Evolutionary conservation across 495 filamentous ascomycete genomes (phyloP).

Genomic region (Penicillium mononematosum): DNA sequence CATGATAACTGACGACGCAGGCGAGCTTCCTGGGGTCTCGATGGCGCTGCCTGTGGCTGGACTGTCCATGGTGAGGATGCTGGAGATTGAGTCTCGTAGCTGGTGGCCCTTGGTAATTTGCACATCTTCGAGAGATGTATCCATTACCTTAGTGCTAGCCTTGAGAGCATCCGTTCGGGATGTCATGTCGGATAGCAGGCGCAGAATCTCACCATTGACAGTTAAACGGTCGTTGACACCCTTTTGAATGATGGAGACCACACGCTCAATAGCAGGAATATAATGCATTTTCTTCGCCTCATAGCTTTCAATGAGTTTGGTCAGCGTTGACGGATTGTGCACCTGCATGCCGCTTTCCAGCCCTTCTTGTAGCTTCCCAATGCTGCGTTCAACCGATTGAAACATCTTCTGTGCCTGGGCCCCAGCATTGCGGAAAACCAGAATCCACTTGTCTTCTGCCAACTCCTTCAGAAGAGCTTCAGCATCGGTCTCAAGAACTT

Average conservation of each 20-base stretch:
- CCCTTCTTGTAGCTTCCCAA: slow-evolving; percentile 76
- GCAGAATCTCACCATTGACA: slow-evolving; percentile 89
- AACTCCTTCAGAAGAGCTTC: slow-evolving; percentile 83
- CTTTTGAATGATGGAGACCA: slow-evolving; percentile 86
- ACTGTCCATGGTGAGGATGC: slow-evolving; percentile 81
- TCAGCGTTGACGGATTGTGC: slow-evolving; percentile 61
- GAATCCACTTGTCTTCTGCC: slow-evolving; percentile 91
- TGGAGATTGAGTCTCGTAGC: slow-evolving; percentile 90
- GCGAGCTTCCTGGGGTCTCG: slow-evolving; percentile 84
- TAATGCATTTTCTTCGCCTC: slow-evolving; percentile 96
- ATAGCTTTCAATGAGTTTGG: slow-evolving; percentile 86
- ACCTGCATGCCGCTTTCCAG: slow-evolving; percentile 70
- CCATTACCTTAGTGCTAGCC: slow-evolving; percentile 71
- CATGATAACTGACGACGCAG: slow-evolving; percentile 84
- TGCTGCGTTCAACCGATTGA: slow-evolving; percentile 83
- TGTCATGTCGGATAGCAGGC: slow-evolving; percentile 78
- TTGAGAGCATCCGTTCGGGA: slow-evolving; percentile 74
- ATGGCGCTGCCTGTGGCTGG: slow-evolving; percentile 69
- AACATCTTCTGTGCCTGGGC: slow-evolving; percentile 92
- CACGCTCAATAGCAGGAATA: slow-evolving; percentile 87
- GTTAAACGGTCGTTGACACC: slow-evolving; percentile 88
- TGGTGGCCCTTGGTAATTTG: slow-evolving; percentile 64
- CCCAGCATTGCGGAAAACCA: slow-evolving; percentile 91
- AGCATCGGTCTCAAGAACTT: slow-evolving; percentile 80
- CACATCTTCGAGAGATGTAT: slow-evolving; percentile 70